Base-by-base conservation (phyloP, 2,329 filamentous ascomycete genomes). In the Ophiocordyceps unilateralis region DNA sequence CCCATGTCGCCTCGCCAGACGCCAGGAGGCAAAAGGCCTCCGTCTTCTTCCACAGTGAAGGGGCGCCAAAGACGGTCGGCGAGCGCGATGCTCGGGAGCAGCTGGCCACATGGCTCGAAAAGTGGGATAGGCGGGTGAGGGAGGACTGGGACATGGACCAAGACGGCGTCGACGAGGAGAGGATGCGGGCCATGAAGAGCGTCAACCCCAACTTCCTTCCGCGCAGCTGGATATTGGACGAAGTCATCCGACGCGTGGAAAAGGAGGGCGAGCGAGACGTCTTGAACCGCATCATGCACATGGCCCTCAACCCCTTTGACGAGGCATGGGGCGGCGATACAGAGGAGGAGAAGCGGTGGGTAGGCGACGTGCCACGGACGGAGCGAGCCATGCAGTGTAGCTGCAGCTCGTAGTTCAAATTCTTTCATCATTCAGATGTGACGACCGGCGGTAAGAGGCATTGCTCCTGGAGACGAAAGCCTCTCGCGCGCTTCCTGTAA, bases 141-240 rank as follows among this genome's bases (percentile, higher is more conserved):
- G 79, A 89, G 52, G 86, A 94, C 53, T 93, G 84, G 85, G 58
- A 55, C 3, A 47, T 38, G 23, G 51, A 64, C 11, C 56, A 61
- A 0, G 55, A 57, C 2, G 64, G 57, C 2, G 54, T 58, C 15
- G 80, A 93, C 40, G 65, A 62, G 3, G 74, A 81, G 52, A 70
- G 89, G 47, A 73, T 78, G 45, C 60, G 56, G 24, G 74, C 73
- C 12, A 96, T 96, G 91, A 85, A 83, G 64, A 68, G 65, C 22
- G 82, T 88, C 20, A 98, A 98, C 56, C 91, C 91, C 2, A 94
- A 84, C 64, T 98, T 98, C 54, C 69, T 95, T 1, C 86, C 91
- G 0, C 75, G 87, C 40, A 80, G 83, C 17, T 98, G 89, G 88
- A 76, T 98, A 42, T 68, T 98, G 19, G 89, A 96, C 57, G 91